Evolutionary conservation across 192 early-diverging fungal species (phyloP).

Genomic region (Dimargaris xerosporica): DNA sequence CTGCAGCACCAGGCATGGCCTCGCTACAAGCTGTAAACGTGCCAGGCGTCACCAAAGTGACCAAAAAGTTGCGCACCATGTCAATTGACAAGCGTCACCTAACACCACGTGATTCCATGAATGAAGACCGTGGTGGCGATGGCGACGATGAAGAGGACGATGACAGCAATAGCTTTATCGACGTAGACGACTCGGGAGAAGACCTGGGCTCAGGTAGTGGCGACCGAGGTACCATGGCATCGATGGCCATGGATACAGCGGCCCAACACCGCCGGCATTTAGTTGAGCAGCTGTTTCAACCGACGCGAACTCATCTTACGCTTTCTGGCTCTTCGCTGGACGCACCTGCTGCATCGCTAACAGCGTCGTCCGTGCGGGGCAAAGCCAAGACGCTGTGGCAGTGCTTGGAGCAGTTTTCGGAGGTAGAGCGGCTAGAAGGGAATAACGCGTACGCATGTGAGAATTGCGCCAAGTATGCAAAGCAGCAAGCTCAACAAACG

Average conservation of each 20-base stretch:
- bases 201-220: background rate
- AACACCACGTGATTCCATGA: too few species aligned
- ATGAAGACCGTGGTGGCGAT: too few species aligned
- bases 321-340: background rate
- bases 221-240: background rate
- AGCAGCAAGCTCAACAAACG: background rate
- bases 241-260: background rate
- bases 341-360: background rate
- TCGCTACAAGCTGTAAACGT: background rate
- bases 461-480: conserved; percentile 31
- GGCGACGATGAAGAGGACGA: too few species aligned
- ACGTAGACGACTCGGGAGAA: background rate
- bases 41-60: background rate
- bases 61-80: conserved; percentile 5
- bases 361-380: background rate
- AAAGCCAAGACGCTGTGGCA: conserved; percentile 18
- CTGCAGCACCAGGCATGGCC: background rate
- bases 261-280: background rate
- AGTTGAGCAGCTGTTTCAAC: background rate
- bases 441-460: conserved; percentile 47
- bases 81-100: background rate
- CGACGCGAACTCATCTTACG: background rate
- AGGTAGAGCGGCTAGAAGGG: conserved; percentile 43
- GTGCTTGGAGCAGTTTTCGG: conserved; percentile 34
- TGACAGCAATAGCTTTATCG: too few species aligned